These are phyloP conservation scores for Microbotryomycetes sp. DNA, from an alignment of 1,284 basidiomycete genomes.

Conservation along the genomic window DNA sequence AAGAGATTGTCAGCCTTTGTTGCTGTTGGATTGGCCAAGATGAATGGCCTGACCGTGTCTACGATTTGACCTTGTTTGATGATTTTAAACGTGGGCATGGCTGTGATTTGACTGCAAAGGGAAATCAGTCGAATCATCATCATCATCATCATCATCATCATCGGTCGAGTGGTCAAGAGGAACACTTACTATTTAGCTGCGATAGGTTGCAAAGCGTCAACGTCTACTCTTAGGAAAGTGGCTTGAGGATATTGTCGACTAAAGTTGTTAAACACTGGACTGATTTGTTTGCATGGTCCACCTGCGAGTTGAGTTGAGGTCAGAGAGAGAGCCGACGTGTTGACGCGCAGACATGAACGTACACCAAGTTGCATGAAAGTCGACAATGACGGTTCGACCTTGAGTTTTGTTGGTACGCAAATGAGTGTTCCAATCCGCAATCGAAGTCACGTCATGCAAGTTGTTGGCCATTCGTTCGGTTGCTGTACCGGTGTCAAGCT, in stretches of 20 bases:
- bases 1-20: neutral
- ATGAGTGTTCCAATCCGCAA: constrained; percentile 9
- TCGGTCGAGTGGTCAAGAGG: neutral
- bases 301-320: no score
- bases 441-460: constrained; percentile 9
- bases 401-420: constrained; percentile 2
- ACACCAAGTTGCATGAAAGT: constrained; percentile 25
- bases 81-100: constrained; percentile 37
- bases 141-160: no score
- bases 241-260: neutral
- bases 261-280: constrained; percentile 10
- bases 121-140: neutral
- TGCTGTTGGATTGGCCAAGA: neutral
- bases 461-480: neutral
- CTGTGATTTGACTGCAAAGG: constrained; percentile 23
- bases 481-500: no score
- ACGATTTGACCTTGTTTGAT: constrained; percentile 31
- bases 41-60: constrained; percentile 17
- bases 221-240: constrained; percentile 35
- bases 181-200: constrained; percentile 31
- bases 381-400: constrained; percentile 28
- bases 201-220: constrained; percentile 32
- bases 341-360: neutral
- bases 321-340: neutral
- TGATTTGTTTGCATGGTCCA: constrained; percentile 25